These are phyloP conservation scores for Amanita phalloides DNA, from an alignment of 768 basidiomycete genomes.

Conservation along the genomic window DNA sequence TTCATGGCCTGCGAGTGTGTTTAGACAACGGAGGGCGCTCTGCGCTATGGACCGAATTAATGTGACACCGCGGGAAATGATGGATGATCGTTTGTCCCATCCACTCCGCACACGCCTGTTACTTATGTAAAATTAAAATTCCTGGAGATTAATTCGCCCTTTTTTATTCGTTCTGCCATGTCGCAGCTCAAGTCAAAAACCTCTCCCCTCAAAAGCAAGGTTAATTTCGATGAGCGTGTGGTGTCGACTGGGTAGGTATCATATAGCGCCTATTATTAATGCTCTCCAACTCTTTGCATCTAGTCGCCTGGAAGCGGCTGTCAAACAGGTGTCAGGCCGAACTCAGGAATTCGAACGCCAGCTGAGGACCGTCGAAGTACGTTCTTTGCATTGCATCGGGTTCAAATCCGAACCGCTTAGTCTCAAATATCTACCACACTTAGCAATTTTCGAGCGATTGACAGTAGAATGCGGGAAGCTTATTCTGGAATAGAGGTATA, in stretches of 20 bases:
- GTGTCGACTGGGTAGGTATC: slow-evolving; percentile 10
- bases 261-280: not conserved
- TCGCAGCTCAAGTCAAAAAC: slow-evolving; percentile 8
- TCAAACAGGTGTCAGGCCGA: slow-evolving; percentile 36
- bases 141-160: not conserved
- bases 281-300: slow-evolving; percentile 2
- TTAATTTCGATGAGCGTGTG: slow-evolving; percentile 12
- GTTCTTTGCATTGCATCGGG: slow-evolving; percentile 4
- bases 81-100: too few relatives aligned
- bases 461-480: slow-evolving; percentile 57
- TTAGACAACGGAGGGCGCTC: too few relatives aligned
- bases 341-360: slow-evolving; percentile 39
- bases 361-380: slow-evolving; percentile 55
- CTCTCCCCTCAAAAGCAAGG: not conserved
- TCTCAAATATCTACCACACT: slow-evolving; percentile 57
- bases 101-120: not conserved
- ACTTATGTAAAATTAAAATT: not conserved
- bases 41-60: too few relatives aligned
- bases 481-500: slow-evolving; percentile 43
- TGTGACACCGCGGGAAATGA: too few relatives aligned
- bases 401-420: slow-evolving; percentile 21
- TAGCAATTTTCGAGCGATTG: slow-evolving; percentile 67
- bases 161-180: slow-evolving; percentile 9
- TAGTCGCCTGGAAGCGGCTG: slow-evolving; percentile 35
- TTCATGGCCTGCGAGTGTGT: too few relatives aligned